Base-by-base conservation (phyloP, 805 yeast genomes). In the Barnettozyma populi region DNA sequence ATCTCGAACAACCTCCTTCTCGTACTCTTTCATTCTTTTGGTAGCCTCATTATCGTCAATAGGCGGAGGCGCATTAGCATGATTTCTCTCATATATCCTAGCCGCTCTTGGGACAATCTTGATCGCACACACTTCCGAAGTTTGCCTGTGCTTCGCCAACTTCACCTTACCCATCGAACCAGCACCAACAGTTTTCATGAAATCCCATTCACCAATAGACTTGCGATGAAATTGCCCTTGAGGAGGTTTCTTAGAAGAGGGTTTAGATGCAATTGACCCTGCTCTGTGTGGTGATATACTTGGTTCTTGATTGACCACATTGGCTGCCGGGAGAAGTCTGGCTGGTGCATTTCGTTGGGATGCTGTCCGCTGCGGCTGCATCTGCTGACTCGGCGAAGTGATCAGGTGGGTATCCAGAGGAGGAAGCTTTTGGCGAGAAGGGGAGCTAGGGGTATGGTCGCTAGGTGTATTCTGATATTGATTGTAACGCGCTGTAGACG, bases 101-200 rank as follows among this genome's bases (percentile, higher is more conserved):
- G 89, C 84, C 7, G 97, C 97, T 56, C 95, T 73, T 23, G 96
- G 95, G 35, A 92, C 94, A 47, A 92, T 90, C 64, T 92, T 92
- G 24, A 92, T 90, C 0, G 95, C 95, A 68, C 97, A 92, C 13
- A 88, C 75, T 57, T 87, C 90, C 51, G 78, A 79, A 1, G 97
- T 88, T 32, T 80, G 67, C 55, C 86, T 79, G 69, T 90, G 96
- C 59, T 80, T 83, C 2, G 98, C 98, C 36, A 94, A 73, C 68
- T 94, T 94, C 43, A 94, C 99, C 65, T 92, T 95, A 50, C 99
- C 99, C 99, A 94, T 94, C 0, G 97, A 89, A 3, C 99, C 99
- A 2, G 98, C 96, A 38, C 99, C 99, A 41, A 94, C 86, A 2
- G 97, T 90, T 66, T 89, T 89, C 49, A 87, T 76, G 57, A 92